Base-by-base conservation (phyloP, 1,139 yeast species). In the Suhomyces taliae region DNA sequence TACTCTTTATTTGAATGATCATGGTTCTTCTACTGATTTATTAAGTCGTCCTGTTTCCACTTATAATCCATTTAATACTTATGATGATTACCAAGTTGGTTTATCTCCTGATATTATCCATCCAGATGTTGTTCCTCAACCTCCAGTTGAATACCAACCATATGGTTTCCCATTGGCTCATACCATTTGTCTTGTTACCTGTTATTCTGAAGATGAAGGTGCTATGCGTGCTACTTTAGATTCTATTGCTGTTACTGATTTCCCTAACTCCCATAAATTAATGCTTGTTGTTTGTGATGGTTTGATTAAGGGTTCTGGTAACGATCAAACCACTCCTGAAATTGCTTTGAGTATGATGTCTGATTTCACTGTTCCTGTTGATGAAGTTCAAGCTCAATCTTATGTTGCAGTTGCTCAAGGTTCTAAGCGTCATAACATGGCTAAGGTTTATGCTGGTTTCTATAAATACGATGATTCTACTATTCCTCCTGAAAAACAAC, bases 381-480 rank as follows among this genome's bases (percentile, higher is more conserved):
- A 89, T 31, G 83, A 86, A 27, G 97, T 90, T 12, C 69, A 79
- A 59, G 80, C 96, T 1, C 76, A 82, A 58, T 90, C 97, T 0
- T 91, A 93, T 64, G 96, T 93, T 41, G 95, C 98, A 8, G 97
- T 93, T 45, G 96, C 96, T 1, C 87, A 85, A 60, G 98, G 98
- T 53, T 62, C 88, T 8, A 90, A 89, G 68, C 85, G 98, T 64
- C 98, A 91, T 62, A 93, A 93, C 64, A 90, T 90, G 96, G 97
- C 98, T n/a, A 90, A 90, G 66, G 90, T 91, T 10, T 86, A 85
- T 60, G 84, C 95, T 11, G 98, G 98, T 0, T 93, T 87, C 63
- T 91, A 91, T 70, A 83, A 84, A 54, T 91, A 90, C 61, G 83
- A 87, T 58, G 86, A 86, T 53, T 62, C 68, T 7, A 87, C 95